Evolutionary conservation across 1,284 basidiomycete genomes (phyloP), one percentile per base, ranked within the genome.

Genomic region (Moesziomyces globuligerus): DNA sequence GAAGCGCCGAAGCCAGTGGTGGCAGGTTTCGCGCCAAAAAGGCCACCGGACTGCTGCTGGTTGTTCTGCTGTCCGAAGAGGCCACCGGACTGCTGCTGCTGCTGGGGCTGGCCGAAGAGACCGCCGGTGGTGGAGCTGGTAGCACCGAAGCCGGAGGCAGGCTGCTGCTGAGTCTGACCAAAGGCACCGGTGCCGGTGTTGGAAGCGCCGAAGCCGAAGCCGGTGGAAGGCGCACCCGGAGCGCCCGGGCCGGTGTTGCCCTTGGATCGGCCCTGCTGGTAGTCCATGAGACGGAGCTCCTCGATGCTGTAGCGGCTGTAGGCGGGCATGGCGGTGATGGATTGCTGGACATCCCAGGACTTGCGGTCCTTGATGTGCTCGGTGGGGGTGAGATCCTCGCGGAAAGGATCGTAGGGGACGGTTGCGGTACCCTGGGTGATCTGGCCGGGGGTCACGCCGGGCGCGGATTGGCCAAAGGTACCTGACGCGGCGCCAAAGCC

Each of bases 1-100:
- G 56, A 48, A 24, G 71, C 50, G n/a, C 74, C 74, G 38, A 75
- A 75, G 20, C 66, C 70, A 4, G 65, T 68, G 4, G 59, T 45
- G 6, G 69, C 70, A 37, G 75, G 75, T 36, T 75, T 75, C 53
- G 61, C 65, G 45, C 83, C 84, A 59, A 84, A 84, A n/a, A 83
- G 79, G 24, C 73, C 78, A 5, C 77, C 72, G 7, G 73, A 53
- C 29, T 75, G 71, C 53, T 72, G 70, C 57, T 70, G 71, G 46
- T 76, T 55, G n/a, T 46, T 60, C 23, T 56, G 53, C 48, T 74
- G 71, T 15, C 76, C 72, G 37, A 74, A 76, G 37, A 83, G 79
- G 24, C 73, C 78, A 5, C 77, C 72, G 7, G 73, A 53, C 29
- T 75, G 71, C 53, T 72, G 70, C 57, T 70, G 71, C 48, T 76